Evolutionary conservation across 805 yeast species (phyloP).

Genomic region (Spathaspora sp.): DNA sequence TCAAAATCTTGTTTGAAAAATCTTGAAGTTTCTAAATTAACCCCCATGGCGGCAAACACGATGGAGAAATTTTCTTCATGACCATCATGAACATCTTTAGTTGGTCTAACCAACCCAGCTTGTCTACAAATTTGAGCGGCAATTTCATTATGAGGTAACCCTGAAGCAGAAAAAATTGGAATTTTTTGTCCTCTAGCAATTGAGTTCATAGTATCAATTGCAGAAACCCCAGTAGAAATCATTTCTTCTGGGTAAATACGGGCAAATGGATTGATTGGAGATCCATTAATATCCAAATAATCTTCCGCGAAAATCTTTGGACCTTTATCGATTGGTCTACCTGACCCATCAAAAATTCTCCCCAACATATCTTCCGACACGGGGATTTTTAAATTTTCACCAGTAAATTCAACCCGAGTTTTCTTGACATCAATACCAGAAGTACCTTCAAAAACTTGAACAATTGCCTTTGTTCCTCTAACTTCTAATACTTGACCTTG

Average conservation of each 20-base stretch:
- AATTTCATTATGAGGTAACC: constrained; percentile 98
- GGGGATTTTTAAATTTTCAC: constrained; percentile 86
- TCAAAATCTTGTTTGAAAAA: constrained; percentile 99
- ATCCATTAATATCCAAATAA: constrained; percentile 96
- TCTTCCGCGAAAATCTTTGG: constrained; percentile 99
- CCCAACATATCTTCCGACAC: constrained; percentile 97
- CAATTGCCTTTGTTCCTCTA: constrained; percentile 94
- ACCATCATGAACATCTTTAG: constrained; percentile 99
- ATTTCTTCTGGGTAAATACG: constrained; percentile 99
- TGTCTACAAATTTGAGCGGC: constrained; percentile 99
- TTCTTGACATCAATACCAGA: constrained; percentile 98
- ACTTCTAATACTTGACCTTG: constrained; percentile 99
- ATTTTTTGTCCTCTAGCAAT: constrained; percentile 99
- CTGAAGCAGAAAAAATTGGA: constrained; percentile 98
- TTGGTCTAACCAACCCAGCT: constrained; percentile 98
- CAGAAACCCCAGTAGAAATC: constrained; percentile 98
- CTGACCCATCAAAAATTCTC: constrained; percentile 97
- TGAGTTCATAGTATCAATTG: constrained; percentile 98
- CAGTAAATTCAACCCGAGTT: constrained; percentile 96
- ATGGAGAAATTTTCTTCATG: constrained; percentile 99
- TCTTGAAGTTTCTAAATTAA: constrained; percentile 95
- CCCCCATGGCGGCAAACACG: constrained; percentile 99
- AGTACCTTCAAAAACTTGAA: constrained; percentile 98
- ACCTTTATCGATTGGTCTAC: constrained; percentile 97
- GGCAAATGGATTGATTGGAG: constrained; percentile 97